These are phyloP conservation scores for Kazachstania sp. DNA, from an alignment of 1,139 yeast genomes.

Conservation along the genomic window DNA sequence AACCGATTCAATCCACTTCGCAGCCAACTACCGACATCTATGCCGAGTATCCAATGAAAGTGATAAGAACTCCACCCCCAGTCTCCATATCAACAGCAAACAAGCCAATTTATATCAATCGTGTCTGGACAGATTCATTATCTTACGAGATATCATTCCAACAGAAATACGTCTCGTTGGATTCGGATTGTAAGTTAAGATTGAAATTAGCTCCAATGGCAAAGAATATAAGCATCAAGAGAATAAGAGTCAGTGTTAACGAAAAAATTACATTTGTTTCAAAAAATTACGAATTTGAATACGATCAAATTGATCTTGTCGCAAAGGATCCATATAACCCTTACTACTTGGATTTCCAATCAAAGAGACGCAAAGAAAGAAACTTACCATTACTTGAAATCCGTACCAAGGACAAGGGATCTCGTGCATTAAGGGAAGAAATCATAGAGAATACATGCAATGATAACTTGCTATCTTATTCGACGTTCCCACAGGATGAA, in stretches of 20 bases:
- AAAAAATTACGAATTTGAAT: conserved; percentile 47
- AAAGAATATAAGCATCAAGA: conserved; percentile 58
- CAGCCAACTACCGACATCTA: conserved; percentile 10
- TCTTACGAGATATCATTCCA: conserved; percentile 77
- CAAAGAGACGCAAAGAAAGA: conserved; percentile 40
- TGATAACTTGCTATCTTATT: conserved; percentile 53
- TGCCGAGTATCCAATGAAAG: conserved; percentile 24
- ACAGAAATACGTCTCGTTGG: conserved; percentile 64
- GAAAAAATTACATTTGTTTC: conserved; percentile 70
- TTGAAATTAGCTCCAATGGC: conserved; percentile 68
- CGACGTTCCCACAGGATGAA: conserved; percentile 28
- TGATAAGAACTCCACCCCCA: conserved; percentile 72
- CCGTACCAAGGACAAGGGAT: conserved; percentile 44
- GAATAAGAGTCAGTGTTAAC: conserved; percentile 63
- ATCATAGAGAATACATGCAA: conserved; percentile 51
- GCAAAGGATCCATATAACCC: conserved; percentile 35
- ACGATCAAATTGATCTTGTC: conserved; percentile 45
- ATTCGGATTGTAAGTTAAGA: conserved; percentile 52
- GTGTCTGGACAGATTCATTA: conserved; percentile 75
- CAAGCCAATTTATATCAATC: conserved; percentile 74
- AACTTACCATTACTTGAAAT: conserved; percentile 54
- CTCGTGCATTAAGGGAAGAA: conserved; percentile 49
- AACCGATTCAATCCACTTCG: not conserved
- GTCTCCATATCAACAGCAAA: conserved; percentile 65
- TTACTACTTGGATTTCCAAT: conserved; percentile 30